Evolutionary conservation across 148 eudicot species (phyloP).

Genomic region (Dysphania ambrosioides): DNA sequence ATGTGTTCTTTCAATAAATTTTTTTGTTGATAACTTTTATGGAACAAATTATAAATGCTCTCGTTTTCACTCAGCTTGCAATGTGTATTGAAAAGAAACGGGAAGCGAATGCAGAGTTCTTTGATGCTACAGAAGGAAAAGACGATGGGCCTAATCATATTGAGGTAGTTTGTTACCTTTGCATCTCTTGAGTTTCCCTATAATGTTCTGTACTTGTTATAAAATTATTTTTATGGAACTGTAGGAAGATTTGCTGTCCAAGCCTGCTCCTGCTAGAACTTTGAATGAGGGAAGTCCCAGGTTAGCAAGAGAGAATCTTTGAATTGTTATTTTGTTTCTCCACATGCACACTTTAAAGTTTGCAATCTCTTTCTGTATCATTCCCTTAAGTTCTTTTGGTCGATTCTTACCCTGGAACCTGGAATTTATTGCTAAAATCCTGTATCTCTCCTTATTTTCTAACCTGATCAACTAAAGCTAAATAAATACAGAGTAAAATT

Average conservation of each 20-base stretch:
- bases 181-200: background rate
- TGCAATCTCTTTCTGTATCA: background rate
- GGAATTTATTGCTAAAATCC: background rate
- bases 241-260: slow-evolving; percentile 40
- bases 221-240: slow-evolving; percentile 17
- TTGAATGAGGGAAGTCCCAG: slow-evolving; percentile 40
- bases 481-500: too few species aligned
- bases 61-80: slow-evolving; percentile 47
- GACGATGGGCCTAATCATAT: slow-evolving; percentile 33
- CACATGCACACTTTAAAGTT: background rate
- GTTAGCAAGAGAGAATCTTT: slow-evolving; percentile 50
- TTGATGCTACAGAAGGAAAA: slow-evolving; percentile 41
- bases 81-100: slow-evolving; percentile 79
- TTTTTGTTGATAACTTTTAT: background rate
- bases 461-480: background rate
- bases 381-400: background rate
- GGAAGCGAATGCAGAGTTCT: slow-evolving; percentile 43
- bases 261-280: slow-evolving; percentile 18
- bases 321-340: background rate
- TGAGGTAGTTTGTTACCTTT: slow-evolving; percentile 28
- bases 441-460: background rate
- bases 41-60: background rate
- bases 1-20: background rate
- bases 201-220: slow-evolving; percentile 2
- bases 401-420: background rate